A percentile compares a stretch with the other conserved stretches of the same genome.
These are phyloP conservation scores for Xylaria sp. DNA, from an alignment of 2,329 filamentous ascomycete species.

Conservation along the genomic window DNA sequence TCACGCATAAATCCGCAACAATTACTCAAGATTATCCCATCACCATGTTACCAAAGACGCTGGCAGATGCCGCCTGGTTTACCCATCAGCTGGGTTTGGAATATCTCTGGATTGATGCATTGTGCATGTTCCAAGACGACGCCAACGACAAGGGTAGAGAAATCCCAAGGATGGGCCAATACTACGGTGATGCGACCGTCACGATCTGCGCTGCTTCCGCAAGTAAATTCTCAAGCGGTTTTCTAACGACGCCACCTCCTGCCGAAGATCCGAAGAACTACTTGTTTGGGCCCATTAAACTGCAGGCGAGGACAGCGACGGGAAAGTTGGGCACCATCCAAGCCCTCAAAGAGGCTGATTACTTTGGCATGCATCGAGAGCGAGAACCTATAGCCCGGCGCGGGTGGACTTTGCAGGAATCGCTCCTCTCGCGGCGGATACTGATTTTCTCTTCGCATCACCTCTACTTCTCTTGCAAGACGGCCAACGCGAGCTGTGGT, in stretches of 20 bases:
- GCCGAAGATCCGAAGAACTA: constrained; percentile 18
- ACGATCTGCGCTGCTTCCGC: constrained; percentile 9
- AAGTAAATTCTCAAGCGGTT: background rate
- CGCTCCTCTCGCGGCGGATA: constrained; percentile 28
- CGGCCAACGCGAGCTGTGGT: constrained; percentile 28
- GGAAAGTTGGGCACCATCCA: constrained; percentile 20
- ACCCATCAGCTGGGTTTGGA: constrained; percentile 22
- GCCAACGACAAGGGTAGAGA: constrained; percentile 7
- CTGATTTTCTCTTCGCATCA: constrained; percentile 30
- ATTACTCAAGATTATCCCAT: constrained; percentile 4
- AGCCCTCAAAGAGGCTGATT: constrained; percentile 10
- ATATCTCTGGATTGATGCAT: constrained; percentile 15
- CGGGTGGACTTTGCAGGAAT: constrained; percentile 34
- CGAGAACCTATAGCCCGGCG: constrained; percentile 25
- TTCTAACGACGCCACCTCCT: background rate
- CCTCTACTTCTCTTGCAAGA: constrained; percentile 29
- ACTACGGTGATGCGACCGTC: constrained; percentile 7
- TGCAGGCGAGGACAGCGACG: constrained; percentile 11
- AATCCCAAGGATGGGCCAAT: background rate
- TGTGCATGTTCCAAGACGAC: constrained; percentile 15
- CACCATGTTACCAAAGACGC: constrained; percentile 21
- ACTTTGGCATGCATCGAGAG: constrained; percentile 10
- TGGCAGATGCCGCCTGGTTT: constrained; percentile 26
- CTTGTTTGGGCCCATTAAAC: constrained; percentile 20
- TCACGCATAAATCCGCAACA: constrained; percentile 10